Base-by-base conservation (phyloP, 371 early-diverging fungal genomes). In the Saksenaea oblongispora region DNA sequence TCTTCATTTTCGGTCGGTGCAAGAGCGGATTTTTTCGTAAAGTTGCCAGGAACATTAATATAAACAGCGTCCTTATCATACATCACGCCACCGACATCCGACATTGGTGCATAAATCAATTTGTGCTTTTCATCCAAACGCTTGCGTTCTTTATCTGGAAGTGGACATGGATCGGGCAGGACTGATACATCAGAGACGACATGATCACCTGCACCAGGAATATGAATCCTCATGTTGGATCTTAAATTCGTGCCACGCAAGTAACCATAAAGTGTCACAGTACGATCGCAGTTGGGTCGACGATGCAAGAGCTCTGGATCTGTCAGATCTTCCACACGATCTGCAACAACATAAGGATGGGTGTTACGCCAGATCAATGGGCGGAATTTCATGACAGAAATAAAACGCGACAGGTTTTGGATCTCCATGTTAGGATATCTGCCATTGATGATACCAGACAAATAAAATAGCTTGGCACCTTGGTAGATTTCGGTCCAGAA, bases 401-500 rank as follows among this genome's bases (percentile, higher is more conserved):
- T 95, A 71, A 97, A 98, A n/a, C 99, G 85, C 37, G 95, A 92
- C 54, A 98, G 69, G 70, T 98, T 98, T 65, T 94, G 79, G 44
- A 98, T 86, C 71, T 98, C 99, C 70, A 87, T 89, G 68, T 96
- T 94, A 34, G 93, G 89, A 74, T 98, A 98, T 36, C 89, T 84
- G 26, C 94, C 96, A 69, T 97, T 91, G 78, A 96, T 92, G 24
- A 98, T 82, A 34, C 99, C 98, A 0, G 96, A 94, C 26, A 98
- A 82, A 66, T 96, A 97, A 67, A 98, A 98, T 17, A 98, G 80
- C 74, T 98, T 98, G 61, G 98, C 98, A 31, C 99, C 99, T 66
- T 95, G 92, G 72, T 98, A 96, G 59, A 97, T 96, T 75, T 98
- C 99, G 11, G 97, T 96, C 99, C 98, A 98, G 85, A 98, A 98